These are phyloP conservation scores for Effrenium voratum DNA, from an alignment of 73 alveolate genomes.

Conservation along the genomic window DNA sequence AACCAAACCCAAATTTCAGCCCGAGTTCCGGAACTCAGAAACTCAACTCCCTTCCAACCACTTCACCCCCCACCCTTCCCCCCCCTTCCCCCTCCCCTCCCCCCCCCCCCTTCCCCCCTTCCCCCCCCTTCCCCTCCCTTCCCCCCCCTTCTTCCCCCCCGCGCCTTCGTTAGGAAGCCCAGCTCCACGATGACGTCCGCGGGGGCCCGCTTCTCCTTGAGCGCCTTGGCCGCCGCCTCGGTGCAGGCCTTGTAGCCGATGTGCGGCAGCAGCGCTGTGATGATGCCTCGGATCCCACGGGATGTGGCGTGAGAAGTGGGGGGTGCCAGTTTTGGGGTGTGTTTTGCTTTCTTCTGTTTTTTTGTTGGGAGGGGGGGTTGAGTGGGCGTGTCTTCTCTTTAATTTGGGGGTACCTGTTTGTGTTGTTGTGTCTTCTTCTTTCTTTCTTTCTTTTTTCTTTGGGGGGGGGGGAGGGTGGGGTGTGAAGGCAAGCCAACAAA, in stretches of 20 bases:
- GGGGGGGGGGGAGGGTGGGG: too few relatives aligned
- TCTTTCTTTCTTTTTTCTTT: too few relatives aligned
- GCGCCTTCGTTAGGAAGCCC: slow-evolving; percentile 43
- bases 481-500: too few relatives aligned
- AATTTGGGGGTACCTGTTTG: too few relatives aligned
- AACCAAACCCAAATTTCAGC: background rate
- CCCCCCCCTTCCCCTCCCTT: background rate
- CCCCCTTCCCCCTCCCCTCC: background rate
- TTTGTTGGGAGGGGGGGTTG: too few relatives aligned
- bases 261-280: slow-evolving; percentile 78
- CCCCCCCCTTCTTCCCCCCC: background rate
- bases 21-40: background rate
- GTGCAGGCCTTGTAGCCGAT: slow-evolving; percentile 78
- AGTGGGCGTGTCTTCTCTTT: too few relatives aligned
- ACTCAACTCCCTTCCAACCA: background rate
- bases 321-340: too few relatives aligned
- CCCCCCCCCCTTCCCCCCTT: background rate
- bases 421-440: too few relatives aligned
- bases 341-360: too few relatives aligned
- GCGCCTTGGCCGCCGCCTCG: slow-evolving; percentile 38
- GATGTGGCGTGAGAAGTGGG: too few relatives aligned
- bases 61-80: background rate
- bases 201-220: slow-evolving; percentile 65
- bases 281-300: too few relatives aligned
- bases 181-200: slow-evolving; percentile 89